Base-by-base conservation (phyloP, 75 land plant genomes). In the Pinus taeda region DNA sequence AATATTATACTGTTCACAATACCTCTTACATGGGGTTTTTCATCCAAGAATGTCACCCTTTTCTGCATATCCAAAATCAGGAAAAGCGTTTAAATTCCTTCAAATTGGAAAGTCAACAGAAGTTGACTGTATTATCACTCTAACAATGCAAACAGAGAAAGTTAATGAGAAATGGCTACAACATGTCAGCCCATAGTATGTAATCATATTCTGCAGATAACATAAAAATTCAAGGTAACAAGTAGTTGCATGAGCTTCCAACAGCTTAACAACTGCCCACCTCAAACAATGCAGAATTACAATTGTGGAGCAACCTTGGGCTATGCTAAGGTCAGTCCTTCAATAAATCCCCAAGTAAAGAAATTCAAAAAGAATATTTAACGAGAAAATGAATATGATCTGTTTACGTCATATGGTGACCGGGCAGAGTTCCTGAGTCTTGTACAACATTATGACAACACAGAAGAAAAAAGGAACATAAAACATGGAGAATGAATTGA, bases 11-110 rank as follows among this genome's bases (percentile, higher is more conserved):
- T 80, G 82, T 96, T 93, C 22, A 96, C 88, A 49, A 95, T 88
- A 73, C 96, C 98, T 63, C 84, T 90, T 7, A 75, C 69, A 76
- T 95, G 98, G 72, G 95, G 98, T 72, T 85, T 95, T 11, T 83
- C 85, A 22, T 87, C 83, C 37, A 95, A 61, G 84, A 93, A 95
- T 55, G 76, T 72, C 12, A 91, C 90, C 33, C 84, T 82, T 59
- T 84, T 84, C 96, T 95, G 91, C 79, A 79, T 71, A 71, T 21
- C 3, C 53, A 79, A 22, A 17, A 59, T 13, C 30, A 64, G 15
- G 58, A 36, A 78, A 73, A 42, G 14, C n/a, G 14, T 13, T 55
- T 72, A 15, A 65, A 49, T 49, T 49, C 55, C 55, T 49, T 49
- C 55, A 49, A 49, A 49, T 49, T 49, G 11, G 11, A 11, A 9